A percentile compares a stretch with the other conserved stretches of the same genome.
These are phyloP conservation scores for Lachnellula hyalina DNA, from an alignment of 2,329 filamentous ascomycete genomes.

Conservation along the genomic window DNA sequence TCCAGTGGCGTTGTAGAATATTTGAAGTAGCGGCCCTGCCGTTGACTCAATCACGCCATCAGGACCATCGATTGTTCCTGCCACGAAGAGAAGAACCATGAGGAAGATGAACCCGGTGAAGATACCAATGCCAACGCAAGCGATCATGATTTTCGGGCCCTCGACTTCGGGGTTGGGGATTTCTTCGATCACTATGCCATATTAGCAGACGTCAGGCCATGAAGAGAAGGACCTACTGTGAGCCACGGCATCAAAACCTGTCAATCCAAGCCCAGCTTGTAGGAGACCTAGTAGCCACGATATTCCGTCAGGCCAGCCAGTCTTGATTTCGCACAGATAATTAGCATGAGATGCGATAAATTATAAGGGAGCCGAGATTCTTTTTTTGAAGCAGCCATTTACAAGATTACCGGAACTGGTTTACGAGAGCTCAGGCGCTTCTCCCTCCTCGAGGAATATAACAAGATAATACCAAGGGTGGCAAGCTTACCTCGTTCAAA, in stretches of 20 bases:
- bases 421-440: too few species aligned
- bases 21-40: conserved; percentile 45
- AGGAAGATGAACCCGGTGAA: conserved; percentile 44
- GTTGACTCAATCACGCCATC: conserved; percentile 39
- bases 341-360: too few species aligned
- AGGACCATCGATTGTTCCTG: conserved; percentile 24
- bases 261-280: conserved; percentile 49
- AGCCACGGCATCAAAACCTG: conserved; percentile 37
- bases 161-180: conserved; percentile 45
- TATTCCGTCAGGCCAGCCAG: conserved; percentile 46
- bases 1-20: conserved; percentile 44
- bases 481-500: conserved; percentile 36
- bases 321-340: conserved; percentile 14
- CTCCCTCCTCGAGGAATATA: too few species aligned
- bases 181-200: conserved; percentile 45
- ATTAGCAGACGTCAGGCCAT: neutral
- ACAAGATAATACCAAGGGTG: too few species aligned
- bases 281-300: conserved; percentile 47
- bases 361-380: too few species aligned
- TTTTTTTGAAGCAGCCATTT: too few species aligned
- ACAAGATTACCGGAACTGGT: too few species aligned
- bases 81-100: conserved; percentile 32
- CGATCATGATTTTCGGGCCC: conserved; percentile 45
- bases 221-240: conserved; percentile 12
- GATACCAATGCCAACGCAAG: conserved; percentile 44